Base-by-base conservation (phyloP, 352 stramenopile species). In the Peronospora farinosa region DNA sequence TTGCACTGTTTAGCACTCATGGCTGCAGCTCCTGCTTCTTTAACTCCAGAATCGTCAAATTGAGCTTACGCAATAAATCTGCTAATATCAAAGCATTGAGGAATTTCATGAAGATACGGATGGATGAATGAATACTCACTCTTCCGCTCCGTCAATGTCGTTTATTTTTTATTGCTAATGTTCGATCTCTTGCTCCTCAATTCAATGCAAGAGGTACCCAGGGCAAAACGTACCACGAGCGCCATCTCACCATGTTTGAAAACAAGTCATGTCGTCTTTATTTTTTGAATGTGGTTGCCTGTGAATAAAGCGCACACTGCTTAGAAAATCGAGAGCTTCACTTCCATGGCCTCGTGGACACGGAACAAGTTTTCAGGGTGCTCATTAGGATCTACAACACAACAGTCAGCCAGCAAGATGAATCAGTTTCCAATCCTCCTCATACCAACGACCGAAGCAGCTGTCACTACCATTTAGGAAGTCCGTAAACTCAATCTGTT, bases 321-420 rank as follows among this genome's bases (percentile, higher is more conserved):
- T 84, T 85, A 93, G 69, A 93, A 93, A 62, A 93, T 91, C 51
- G 76, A 70, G 38, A 93, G 68, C 73, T 93, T 93, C 55, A 93
- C 83, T 69, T 93, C 83, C 80, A 93, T 93, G 39, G 80, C 78
- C 39, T 91, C 80, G 64, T 93, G 83, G 8, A 93, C 79, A 54
- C 76, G 75, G 72, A 91, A 93, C 40, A 62, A 67, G 63, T 78
- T 77, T 57, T 89, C 79, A 23, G 78, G 78, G 69, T 86, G 71
- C 51, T 93, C 78, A 51, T 81, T 65, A 7, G 79, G 80, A 63
- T 90, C 83, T 91, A 57, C 11, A 31, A 13, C 45, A 50, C 19
- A 7, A 46, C 47, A 57, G 5, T 17, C 19, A 36, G 39, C 47
- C 27, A 53, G 15, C 37, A 15, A 41, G n/a, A 41, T 25, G 28